Evolutionary conservation across 2,329 filamentous ascomycete species (phyloP), one percentile per base, ranked within the genome.

Genomic region (Xylaria sp.): DNA sequence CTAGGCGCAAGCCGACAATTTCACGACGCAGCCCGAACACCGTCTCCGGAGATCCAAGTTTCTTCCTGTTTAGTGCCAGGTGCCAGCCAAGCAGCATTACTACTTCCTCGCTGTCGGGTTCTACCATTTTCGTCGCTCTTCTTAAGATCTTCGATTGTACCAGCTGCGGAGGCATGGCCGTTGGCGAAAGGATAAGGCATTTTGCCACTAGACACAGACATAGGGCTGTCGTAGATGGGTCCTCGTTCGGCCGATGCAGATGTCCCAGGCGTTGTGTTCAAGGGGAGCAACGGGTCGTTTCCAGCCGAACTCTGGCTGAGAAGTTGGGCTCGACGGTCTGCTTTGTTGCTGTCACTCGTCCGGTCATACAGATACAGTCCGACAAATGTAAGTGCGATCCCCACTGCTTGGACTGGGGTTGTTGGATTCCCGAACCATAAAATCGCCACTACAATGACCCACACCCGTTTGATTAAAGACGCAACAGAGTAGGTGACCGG

Each of bases 401-500:
- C 96, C 47, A 92, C 84, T 0, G 89, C 93, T 79, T 99, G 96
- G 17, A 96, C 79, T 17, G 84, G 85, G 5, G 93, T 97, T 36
- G 96, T 97, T 1, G 91, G 88, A 78, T 90, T 97, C 70, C 93
- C 91, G 81, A 98, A 99, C 96, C 96, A 99, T 72, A 98, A 82
- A 69, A 99, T 95, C 6, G 96, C 94, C 73, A 97, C 91, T 66
- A 96, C 88, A 73, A 99, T 97, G 75, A 99, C 95, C 76, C 97
- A 97, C 13, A 99, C 96, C 55, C 96, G 91, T 82, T 99, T 99
- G 80, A 99, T 96, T 68, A 99, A 84, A 63, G 92, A 96, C 39
- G 96, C 96, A 42, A 99, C 95, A 0, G 93, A 97, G 82, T 99
- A 99, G 0, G 96, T 98, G 42, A 99, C 96, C 0, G 96, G 96